These are phyloP conservation scores for Davidsoniella australis DNA, from an alignment of 2,329 filamentous ascomycete genomes.

Conservation along the genomic window DNA sequence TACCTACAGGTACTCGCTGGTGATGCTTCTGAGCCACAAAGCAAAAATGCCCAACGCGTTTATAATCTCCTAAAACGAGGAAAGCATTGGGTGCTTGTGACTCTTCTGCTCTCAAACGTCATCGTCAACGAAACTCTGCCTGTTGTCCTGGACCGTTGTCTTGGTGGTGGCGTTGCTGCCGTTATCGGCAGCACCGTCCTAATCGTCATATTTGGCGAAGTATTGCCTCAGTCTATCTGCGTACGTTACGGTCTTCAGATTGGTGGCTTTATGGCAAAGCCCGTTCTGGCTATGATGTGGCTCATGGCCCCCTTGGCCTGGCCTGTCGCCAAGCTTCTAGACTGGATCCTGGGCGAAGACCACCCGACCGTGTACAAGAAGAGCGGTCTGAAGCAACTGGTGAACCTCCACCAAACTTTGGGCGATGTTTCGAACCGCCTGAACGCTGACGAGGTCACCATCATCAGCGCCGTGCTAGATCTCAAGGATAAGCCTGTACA, in stretches of 20 bases:
- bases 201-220: slow-evolving; percentile 96
- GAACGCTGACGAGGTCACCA: slow-evolving; percentile 95
- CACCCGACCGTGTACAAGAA: slow-evolving; percentile 98
- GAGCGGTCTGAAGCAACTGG: slow-evolving; percentile 86
- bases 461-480: slow-evolving; percentile 91
- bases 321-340: slow-evolving; percentile 89
- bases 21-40: slow-evolving; percentile 70
- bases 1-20: slow-evolving; percentile 88
- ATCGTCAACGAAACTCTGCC: slow-evolving; percentile 95
- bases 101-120: slow-evolving; percentile 83
- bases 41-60: slow-evolving; percentile 69
- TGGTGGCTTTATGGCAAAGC: slow-evolving; percentile 80
- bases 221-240: slow-evolving; percentile 89
- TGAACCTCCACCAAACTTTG: slow-evolving; percentile 83
- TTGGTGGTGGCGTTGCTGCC: slow-evolving; percentile 87
- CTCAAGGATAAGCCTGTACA: slow-evolving; percentile 92
- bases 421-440: slow-evolving; percentile 75
- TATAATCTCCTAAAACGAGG: slow-evolving; percentile 65
- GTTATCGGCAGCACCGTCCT: slow-evolving; percentile 84
- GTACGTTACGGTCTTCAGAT: slow-evolving; percentile 92
- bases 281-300: slow-evolving; percentile 82
- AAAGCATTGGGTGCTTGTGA: slow-evolving; percentile 97
- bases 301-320: slow-evolving; percentile 76
- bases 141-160: slow-evolving; percentile 82
- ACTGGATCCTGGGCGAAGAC: slow-evolving; percentile 82